A percentile compares a stretch with the other conserved stretches of the same genome.
These are phyloP conservation scores for Letharia columbiana DNA, from an alignment of 495 filamentous ascomycete genomes.

Conservation along the genomic window DNA sequence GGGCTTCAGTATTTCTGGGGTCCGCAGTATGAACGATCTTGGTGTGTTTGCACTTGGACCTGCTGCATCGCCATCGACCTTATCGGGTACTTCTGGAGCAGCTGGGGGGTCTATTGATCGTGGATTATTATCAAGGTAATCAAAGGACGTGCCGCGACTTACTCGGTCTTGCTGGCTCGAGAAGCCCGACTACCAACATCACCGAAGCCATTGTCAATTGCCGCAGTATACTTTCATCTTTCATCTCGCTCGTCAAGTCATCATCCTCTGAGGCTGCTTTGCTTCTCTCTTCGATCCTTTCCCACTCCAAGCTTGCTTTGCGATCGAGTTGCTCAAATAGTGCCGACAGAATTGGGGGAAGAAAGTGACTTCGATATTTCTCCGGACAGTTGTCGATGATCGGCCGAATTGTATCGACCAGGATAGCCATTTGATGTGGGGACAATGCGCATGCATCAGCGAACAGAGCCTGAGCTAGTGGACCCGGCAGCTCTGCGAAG, in stretches of 20 bases:
- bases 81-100: conserved; percentile 7
- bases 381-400: conserved; percentile 87
- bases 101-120: conserved; percentile 11
- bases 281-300: conserved; percentile 51
- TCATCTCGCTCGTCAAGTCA: conserved; percentile 90
- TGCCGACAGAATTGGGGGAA: conserved; percentile 73
- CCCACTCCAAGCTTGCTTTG: conserved; percentile 84
- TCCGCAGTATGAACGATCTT: conserved; percentile 57
- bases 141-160: conserved; percentile 26
- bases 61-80: conserved; percentile 3
- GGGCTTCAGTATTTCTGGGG: conserved; percentile 70
- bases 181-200: conserved; percentile 76
- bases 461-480: conserved; percentile 77
- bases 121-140: background rate
- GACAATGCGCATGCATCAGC: conserved; percentile 76
- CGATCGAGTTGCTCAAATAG: conserved; percentile 79
- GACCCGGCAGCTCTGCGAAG: conserved; percentile 70
- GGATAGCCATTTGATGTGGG: conserved; percentile 82
- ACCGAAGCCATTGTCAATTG: conserved; percentile 87
- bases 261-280: conserved; percentile 55
- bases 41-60: conserved; percentile 4
- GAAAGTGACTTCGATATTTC: conserved; percentile 63
- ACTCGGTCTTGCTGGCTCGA: conserved; percentile 61
- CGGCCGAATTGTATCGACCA: conserved; percentile 76
- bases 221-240: conserved; percentile 90